Base-by-base conservation (phyloP, 176 grass and related monocot species). In the Musa acuminata region DNA sequence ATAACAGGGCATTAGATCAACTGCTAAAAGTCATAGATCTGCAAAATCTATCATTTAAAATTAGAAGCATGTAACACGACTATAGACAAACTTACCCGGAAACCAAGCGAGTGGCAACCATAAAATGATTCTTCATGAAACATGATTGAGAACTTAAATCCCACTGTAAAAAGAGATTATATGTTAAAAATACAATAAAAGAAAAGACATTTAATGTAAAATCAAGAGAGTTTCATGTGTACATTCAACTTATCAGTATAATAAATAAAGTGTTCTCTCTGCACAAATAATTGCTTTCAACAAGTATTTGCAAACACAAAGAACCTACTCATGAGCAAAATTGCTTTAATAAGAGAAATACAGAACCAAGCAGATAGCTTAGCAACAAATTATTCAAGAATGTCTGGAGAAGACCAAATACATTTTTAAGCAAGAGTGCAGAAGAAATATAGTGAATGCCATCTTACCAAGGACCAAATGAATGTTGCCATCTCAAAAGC, bases 401-500 rank as follows among this genome's bases (percentile, higher is more conserved):
- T 78, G 72, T 2, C 22, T 48, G 12, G 13, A 57, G 60, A 74
- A 68, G 16, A 43, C 53, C 67, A 29, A 48, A 21, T 13, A 14
- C 3, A 8, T 7, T 70, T 50, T n/a, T 19, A 43, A 50, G 16
- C 11, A 69, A 10, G 49, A 60, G 13, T 60, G 57, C 7, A 50
- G 51, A 77, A 35, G n/a, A 67, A 22, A 69, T 62, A 83, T 19
- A 58, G 53, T 19, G 8, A 78, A 62, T 53, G 17, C 1, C 13
- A 78, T 72, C 90, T 89, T 80, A 98, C 88, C 95, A 91, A 20
- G 69, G 90, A 93, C 95, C 95, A 98, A 84, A 98, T 64, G 82
- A 98, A 93, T 73, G 88, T 93, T 77, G 95, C 90, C 95, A 98
- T 93, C 86, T 98, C 90, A 82, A 98, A 98, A 21, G 95, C 95